phyloP scores from a whole-genome alignment of 768 basidiomycete genomes.

The Lactarius sp. region DNA sequence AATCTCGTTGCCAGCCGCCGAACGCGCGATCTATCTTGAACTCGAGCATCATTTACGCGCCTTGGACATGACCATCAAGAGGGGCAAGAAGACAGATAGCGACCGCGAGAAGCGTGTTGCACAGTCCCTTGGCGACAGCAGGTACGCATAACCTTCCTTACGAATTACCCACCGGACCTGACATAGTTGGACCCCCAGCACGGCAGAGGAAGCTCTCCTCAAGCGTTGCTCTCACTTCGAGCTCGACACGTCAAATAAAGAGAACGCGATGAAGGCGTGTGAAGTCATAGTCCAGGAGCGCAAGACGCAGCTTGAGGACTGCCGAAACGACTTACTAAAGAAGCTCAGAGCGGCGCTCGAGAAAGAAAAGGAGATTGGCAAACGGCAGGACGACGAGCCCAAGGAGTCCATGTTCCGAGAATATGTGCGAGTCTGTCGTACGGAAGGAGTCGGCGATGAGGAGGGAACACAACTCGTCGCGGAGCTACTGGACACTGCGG shows the following conservation, averaged over 20 bases:
- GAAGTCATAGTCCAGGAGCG: conserved; percentile 87
- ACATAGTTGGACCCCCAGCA: conserved; percentile 38
- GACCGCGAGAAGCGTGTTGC: conserved; percentile 88
- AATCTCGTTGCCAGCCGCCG: conserved; percentile 82
- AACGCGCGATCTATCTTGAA: conserved; percentile 91
- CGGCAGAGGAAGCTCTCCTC: conserved; percentile 87
- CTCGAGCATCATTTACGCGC: conserved; percentile 90
- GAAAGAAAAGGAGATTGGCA: conserved; percentile 64
- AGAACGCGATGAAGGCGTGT: conserved; percentile 87
- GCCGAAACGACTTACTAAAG: conserved; percentile 63
- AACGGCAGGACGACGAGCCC: conserved; percentile 31
- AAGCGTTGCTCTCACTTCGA: conserved; percentile 97
- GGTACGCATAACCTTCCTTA: conserved; percentile 31
- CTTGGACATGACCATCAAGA: conserved; percentile 74
- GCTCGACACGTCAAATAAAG: conserved; percentile 57
- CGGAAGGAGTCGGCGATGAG: conserved; percentile 71
- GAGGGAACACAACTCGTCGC: conserved; percentile 64
- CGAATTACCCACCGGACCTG: neutral
- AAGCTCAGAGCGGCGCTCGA: conserved; percentile 62
- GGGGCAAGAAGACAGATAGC: conserved; percentile 62
- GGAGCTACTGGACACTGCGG: conserved; percentile 56
- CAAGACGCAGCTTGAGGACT: conserved; percentile 70
- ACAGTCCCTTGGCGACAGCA: conserved; percentile 82
- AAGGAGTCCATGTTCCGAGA: conserved; percentile 79
- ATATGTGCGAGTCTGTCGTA: conserved; percentile 62